Conservation (phyloP, 2,329 filamentous ascomycete genomes). For the Hypoxylon sp. region DNA sequence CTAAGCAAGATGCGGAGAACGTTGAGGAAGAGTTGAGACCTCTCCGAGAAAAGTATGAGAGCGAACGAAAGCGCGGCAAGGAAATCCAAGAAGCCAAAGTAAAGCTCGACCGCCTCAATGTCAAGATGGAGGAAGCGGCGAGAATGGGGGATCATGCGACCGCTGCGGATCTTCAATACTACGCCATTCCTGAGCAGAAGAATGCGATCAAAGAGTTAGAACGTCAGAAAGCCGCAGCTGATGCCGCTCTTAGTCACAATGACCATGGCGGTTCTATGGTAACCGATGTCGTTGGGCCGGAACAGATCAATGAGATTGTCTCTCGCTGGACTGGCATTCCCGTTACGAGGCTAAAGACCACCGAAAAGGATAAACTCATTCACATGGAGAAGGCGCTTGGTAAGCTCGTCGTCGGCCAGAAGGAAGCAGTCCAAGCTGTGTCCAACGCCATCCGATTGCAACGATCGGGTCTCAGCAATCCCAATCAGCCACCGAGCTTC, state of each 20-base stretch:
- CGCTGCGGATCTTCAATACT: slow-evolving; percentile 95
- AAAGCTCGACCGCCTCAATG: slow-evolving; percentile 90
- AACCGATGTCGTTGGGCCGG: slow-evolving; percentile 92
- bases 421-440: slow-evolving; percentile 90
- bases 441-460: slow-evolving; percentile 97
- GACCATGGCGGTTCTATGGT: slow-evolving; percentile 77
- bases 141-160: slow-evolving; percentile 85
- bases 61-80: slow-evolving; percentile 89
- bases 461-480: slow-evolving; percentile 92
- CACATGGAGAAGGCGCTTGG: slow-evolving; percentile 91
- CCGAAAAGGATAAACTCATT: slow-evolving; percentile 98
- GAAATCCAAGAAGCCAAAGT: slow-evolving; percentile 94
- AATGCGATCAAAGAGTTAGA: slow-evolving; percentile 84
- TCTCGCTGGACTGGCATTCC: slow-evolving; percentile 98
- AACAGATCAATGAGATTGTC: slow-evolving; percentile 99
- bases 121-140: slow-evolving; percentile 94
- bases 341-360: slow-evolving; percentile 90
- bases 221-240: slow-evolving; percentile 80
- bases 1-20: slow-evolving; percentile 91
- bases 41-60: slow-evolving; percentile 94
- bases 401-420: slow-evolving; percentile 91
- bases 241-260: slow-evolving; percentile 72
- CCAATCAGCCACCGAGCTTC: slow-evolving; percentile 97
- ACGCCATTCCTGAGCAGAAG: slow-evolving; percentile 94
- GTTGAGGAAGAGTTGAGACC: slow-evolving; percentile 93